Conservation (phyloP, 805 yeast genomes). For the Starmerella vaccinii region DNA sequence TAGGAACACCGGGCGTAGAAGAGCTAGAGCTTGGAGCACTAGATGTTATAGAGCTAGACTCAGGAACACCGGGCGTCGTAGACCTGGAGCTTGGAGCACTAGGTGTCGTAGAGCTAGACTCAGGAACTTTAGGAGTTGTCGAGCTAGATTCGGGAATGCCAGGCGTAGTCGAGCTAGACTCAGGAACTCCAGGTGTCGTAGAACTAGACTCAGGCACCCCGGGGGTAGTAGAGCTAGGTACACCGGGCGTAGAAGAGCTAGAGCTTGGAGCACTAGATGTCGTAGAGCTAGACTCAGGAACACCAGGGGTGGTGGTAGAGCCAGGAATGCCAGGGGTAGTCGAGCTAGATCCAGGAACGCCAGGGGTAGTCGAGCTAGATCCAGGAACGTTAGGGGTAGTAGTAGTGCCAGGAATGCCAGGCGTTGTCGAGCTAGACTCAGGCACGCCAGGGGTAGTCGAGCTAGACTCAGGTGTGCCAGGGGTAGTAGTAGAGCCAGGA, state of each 20-base stretch:
- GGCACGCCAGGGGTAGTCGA: constrained; percentile 24
- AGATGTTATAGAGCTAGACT: constrained; percentile 10
- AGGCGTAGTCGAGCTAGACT: background rate
- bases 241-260: constrained; percentile 20
- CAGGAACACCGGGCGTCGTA: no score
- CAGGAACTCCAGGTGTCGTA: background rate
- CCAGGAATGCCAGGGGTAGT: constrained; percentile 24
- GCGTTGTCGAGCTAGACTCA: background rate
- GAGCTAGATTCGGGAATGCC: background rate
- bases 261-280: background rate
- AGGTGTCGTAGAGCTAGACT: no score
- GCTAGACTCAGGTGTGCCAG: background rate
- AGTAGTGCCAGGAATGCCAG: background rate
- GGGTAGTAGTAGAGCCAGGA: background rate
- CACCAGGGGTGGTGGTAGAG: background rate
- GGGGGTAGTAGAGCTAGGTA: constrained; percentile 3
- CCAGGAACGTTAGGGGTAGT: background rate
- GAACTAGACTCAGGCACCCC: background rate
- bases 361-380: constrained; percentile 24
- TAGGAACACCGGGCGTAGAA: background rate
- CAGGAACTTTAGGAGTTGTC: background rate
- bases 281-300: constrained; percentile 20
- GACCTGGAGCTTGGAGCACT: no score
- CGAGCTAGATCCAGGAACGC: background rate
- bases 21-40: constrained; percentile 21